A percentile compares a stretch with the other conserved stretches of the same genome.
Evolutionary conservation across 495 filamentous ascomycete species (phyloP).

Genomic region (Aspergillus ostianus): DNA sequence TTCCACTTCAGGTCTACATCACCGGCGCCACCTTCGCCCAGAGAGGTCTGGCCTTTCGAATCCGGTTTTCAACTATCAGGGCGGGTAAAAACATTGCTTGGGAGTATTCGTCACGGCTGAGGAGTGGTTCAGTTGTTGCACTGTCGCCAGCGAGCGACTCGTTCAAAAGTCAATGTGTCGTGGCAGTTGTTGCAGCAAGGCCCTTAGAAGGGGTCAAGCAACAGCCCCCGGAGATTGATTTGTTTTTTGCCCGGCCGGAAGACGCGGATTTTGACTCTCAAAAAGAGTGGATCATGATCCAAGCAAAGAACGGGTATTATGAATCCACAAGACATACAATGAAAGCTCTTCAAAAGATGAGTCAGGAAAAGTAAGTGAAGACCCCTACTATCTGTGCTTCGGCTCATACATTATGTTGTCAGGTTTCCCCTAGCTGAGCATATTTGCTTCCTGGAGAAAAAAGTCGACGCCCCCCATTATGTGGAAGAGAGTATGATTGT

Average conservation of each 20-base stretch:
- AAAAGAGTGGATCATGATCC: conserved; percentile 74
- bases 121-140: conserved; percentile 68
- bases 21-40: conserved; percentile 59
- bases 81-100: conserved; percentile 70
- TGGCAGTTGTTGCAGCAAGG: conserved; percentile 73
- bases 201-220: conserved; percentile 58
- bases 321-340: conserved; percentile 73
- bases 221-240: conserved; percentile 70
- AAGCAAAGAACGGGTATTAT: conserved; percentile 67
- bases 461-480: conserved; percentile 50
- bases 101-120: conserved; percentile 71
- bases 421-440: conserved; percentile 64
- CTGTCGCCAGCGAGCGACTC: conserved; percentile 61
- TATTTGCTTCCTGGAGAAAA: conserved; percentile 51
- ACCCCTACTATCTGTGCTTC: too few species aligned
- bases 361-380: conserved; percentile 51
- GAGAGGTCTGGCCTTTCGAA: conserved; percentile 61
- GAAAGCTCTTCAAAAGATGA: conserved; percentile 70
- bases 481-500: conserved; percentile 41
- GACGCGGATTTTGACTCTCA: conserved; percentile 68
- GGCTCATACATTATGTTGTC: conserved; percentile 12
- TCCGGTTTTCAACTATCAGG: conserved; percentile 69
- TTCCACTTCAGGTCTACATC: conserved; percentile 59
- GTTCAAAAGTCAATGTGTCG: conserved; percentile 63
- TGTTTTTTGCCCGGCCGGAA: conserved; percentile 63